Base-by-base conservation (phyloP, 176 grass and related monocot species). In the Thinopyrum elongatum region DNA sequence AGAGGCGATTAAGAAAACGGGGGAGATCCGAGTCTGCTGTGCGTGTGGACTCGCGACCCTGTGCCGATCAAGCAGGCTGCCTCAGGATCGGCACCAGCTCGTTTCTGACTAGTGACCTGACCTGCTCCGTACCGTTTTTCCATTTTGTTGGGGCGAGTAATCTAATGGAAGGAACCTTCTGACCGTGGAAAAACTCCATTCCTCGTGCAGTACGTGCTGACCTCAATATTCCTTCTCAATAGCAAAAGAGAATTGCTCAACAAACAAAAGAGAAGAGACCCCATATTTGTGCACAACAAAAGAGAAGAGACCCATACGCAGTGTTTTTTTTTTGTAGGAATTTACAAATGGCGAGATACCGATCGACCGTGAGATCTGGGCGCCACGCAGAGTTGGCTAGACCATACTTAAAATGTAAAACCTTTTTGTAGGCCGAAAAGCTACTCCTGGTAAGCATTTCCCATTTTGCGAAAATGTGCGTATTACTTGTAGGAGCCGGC, bases 101-200 rank as follows among this genome's bases (percentile, higher is more conserved):
- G 61, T 49, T 44, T 51, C 68, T 62, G 53, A 73, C 80, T 31
- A 27, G 3, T 46, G 55, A 74, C 34, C 68, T 26, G 82, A 72
- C 31, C 34, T 62, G 4, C 55, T 58, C 55, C 55, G 55, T 58
- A 58, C 55, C 55, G 17, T 73, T n/a, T 46, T 30, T 10, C 61
- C 6, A 9, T 23, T 75, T 33, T 42, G 15, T 76, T 49, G 70
- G 42, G 3, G 33, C 65, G 68, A 71, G 33, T 78, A 78, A 68
- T 68, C 34, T 70, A 86, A 46, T 15, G 34, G 47, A 2, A 79
- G 65, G 65, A 86, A 79, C 65, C 76, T 86, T 86, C 76, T 80
- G 26, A 14, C 76, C 76, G 76, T 80, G 65, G 76, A 80, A 72
- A 83, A 79, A 33, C 38, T 5, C 27, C 26, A 2, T 15, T 25